Conservation (phyloP, 2,329 filamentous ascomycete genomes). For the Fusarium longipes region DNA sequence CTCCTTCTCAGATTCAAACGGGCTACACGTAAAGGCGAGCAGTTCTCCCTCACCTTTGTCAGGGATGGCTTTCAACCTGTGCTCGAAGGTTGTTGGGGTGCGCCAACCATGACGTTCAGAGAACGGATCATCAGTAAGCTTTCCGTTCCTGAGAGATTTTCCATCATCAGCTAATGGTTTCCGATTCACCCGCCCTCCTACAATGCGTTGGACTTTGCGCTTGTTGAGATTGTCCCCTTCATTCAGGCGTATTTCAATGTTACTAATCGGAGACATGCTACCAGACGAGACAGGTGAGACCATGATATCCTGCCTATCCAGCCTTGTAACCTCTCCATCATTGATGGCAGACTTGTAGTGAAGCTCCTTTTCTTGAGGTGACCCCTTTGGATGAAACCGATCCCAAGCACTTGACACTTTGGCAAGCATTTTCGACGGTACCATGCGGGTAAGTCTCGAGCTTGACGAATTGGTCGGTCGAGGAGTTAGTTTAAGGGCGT, state of each 20-base stretch:
- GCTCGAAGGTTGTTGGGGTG: constrained; percentile 43
- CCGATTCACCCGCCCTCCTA: constrained; percentile 46
- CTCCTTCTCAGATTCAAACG: constrained; percentile 53
- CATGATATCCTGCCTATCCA: constrained; percentile 14
- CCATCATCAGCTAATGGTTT: constrained; percentile 48
- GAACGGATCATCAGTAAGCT: constrained; percentile 48
- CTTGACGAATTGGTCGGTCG: constrained; percentile 12
- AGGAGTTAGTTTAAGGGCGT: constrained; percentile 50
- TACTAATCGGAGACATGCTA: constrained; percentile 44
- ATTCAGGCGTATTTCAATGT: constrained; percentile 50
- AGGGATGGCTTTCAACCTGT: constrained; percentile 29
- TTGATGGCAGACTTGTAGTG: not conserved
- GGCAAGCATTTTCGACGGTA: constrained; percentile 48
- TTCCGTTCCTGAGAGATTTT: constrained; percentile 44
- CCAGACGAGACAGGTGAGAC: constrained; percentile 6
- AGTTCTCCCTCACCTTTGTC: not conserved
- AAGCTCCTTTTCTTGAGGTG: constrained; percentile 34
- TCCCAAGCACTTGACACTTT: constrained; percentile 52
- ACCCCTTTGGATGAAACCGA: constrained; percentile 47
- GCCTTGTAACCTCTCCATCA: not conserved
- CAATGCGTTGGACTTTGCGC: constrained; percentile 51
- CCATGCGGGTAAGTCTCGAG: constrained; percentile 46
- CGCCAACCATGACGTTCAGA: constrained; percentile 35
- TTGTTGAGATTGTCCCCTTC: constrained; percentile 52
- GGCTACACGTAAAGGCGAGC: constrained; percentile 27